These are phyloP conservation scores for Neonectria punicea DNA, from an alignment of 2,329 filamentous ascomycete genomes.

Conservation along the genomic window DNA sequence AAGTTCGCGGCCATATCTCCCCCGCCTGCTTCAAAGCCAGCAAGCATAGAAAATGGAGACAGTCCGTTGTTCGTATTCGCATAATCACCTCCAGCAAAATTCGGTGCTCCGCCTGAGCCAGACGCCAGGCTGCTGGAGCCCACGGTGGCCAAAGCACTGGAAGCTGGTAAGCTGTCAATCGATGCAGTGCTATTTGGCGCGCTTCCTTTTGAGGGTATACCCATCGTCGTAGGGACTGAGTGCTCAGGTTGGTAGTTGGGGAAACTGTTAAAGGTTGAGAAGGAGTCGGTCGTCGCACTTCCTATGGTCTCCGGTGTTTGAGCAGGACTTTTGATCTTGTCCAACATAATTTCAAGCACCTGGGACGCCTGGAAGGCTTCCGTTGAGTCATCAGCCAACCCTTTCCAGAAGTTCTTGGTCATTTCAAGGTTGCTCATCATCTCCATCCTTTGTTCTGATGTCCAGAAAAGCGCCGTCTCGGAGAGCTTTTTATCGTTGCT, in stretches of 20 bases:
- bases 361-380: conserved; percentile 89
- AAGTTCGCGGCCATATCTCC: neutral
- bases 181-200: neutral
- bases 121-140: neutral
- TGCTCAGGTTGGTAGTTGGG: neutral
- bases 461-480: conserved; percentile 53
- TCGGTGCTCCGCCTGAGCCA: neutral
- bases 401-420: conserved; percentile 83
- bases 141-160: neutral
- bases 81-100: neutral
- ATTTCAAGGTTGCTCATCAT: conserved; percentile 81
- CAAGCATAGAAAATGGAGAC: neutral
- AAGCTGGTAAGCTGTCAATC: neutral
- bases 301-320: neutral
- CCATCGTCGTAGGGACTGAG: neutral
- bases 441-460: conserved; percentile 69
- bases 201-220: neutral
- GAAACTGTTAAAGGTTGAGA: neutral
- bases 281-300: neutral
- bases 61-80: neutral
- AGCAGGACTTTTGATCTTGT: conserved; percentile 69
- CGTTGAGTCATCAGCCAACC: conserved; percentile 79
- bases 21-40: neutral
- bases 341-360: conserved; percentile 84
- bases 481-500: neutral